Evolutionary conservation across 768 basidiomycete species (phyloP).

Genomic region (Hygrophorus russula): DNA sequence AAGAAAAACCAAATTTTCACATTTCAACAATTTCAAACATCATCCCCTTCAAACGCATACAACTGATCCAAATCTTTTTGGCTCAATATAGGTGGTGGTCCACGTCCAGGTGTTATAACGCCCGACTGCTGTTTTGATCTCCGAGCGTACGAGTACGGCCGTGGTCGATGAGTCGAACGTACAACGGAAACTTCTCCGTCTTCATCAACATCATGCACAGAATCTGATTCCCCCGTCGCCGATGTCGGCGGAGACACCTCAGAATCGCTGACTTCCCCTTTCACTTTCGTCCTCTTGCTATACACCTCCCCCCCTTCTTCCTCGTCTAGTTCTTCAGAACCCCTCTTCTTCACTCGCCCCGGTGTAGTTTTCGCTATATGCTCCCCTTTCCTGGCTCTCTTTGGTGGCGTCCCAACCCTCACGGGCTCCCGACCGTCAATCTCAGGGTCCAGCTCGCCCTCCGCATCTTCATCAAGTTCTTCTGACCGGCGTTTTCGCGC

Average conservation of each 20-base stretch:
- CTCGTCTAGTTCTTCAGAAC: conserved; percentile 37
- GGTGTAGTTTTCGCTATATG: conserved; percentile 9
- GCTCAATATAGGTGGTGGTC: neutral
- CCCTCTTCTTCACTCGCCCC: conserved; percentile 30
- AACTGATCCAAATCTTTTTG: conserved; percentile 4
- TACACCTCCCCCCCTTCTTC: conserved; percentile 4
- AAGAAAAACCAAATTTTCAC: neutral
- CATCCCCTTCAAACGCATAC: conserved; percentile 2
- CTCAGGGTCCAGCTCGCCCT: conserved; percentile 4
- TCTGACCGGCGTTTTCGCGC: conserved; percentile 12
- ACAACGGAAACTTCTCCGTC: neutral
- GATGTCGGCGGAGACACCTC: conserved; percentile 1
- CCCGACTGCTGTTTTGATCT: neutral
- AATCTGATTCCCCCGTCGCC: neutral
- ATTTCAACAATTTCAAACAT: neutral
- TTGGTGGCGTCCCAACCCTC: conserved; percentile 10
- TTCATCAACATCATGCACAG: neutral
- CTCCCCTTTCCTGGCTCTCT: conserved; percentile 9
- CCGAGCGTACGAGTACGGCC: neutral
- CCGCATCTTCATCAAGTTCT: conserved; percentile 10
- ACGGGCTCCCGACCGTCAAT: neutral
- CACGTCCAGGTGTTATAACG: neutral
- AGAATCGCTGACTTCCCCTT: neutral
- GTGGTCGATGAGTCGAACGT: neutral
- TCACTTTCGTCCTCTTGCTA: conserved; percentile 3